phyloP scores from a whole-genome alignment of 2,329 filamentous ascomycete genomes.

The Aspergillus hiratsukae region DNA sequence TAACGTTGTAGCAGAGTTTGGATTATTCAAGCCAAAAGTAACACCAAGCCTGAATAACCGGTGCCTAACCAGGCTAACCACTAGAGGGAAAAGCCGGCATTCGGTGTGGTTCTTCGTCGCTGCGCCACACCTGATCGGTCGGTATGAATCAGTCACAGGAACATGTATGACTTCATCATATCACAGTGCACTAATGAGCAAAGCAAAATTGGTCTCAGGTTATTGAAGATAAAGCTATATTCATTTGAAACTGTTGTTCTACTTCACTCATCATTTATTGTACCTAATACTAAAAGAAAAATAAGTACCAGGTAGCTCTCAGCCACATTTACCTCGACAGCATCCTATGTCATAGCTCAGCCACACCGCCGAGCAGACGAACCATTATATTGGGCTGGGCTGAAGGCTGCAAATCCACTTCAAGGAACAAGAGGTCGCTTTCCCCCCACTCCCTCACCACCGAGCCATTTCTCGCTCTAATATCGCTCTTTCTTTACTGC shows the following conservation, averaged over 20 bases:
- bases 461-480: slow-evolving; percentile 1
- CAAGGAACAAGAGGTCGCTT: slow-evolving; percentile 12
- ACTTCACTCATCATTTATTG: not conserved
- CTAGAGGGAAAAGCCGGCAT: not conserved
- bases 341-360: slow-evolving; percentile 24
- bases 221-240: not conserved
- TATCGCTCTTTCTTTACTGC: not conserved
- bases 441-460: slow-evolving; percentile 7
- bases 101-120: not conserved
- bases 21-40: not conserved
- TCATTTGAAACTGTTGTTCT: not conserved
- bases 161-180: not conserved
- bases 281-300: not conserved
- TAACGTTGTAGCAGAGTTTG: not conserved
- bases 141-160: not conserved
- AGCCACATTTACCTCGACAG: slow-evolving; percentile 7
- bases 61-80: not conserved
- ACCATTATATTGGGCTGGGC: slow-evolving; percentile 18
- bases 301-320: not conserved
- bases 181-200: not conserved
- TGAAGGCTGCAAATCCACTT: not conserved
- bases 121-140: not conserved
- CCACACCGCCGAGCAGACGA: slow-evolving; percentile 16
- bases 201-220: not conserved
- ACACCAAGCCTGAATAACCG: not conserved